A percentile compares a stretch with the other conserved stretches of the same genome.
Conservation (phyloP, 306 rosid genomes). For the Lithocarpus polystachyus region DNA sequence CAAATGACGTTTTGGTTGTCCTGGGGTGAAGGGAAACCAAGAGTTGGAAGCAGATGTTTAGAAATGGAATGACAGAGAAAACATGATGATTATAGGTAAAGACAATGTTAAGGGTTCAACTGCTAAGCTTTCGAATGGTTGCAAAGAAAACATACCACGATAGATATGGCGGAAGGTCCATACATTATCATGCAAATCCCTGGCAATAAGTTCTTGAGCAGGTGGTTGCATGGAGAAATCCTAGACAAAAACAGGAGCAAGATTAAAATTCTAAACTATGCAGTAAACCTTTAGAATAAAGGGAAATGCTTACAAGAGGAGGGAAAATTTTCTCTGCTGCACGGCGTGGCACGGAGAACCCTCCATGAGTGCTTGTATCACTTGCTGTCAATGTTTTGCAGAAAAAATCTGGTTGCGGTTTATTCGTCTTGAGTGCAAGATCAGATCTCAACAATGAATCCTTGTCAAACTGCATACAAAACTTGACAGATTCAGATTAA, state of each 20-base stretch:
- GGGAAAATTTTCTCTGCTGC: slow-evolving; percentile 98
- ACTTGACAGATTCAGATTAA: slow-evolving; percentile 9
- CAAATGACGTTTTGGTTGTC: slow-evolving; percentile 97
- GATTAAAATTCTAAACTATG: slow-evolving; percentile 17
- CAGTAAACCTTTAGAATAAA: background rate
- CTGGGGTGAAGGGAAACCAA: slow-evolving; percentile 33
- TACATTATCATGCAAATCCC: slow-evolving; percentile 77
- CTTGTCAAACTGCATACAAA: slow-evolving; percentile 61
- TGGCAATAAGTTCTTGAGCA: slow-evolving; percentile 89
- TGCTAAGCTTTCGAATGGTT: background rate
- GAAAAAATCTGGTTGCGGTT: slow-evolving; percentile 85
- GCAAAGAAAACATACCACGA: slow-evolving; percentile 52
- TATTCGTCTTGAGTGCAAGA: slow-evolving; percentile 77
- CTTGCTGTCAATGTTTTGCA: slow-evolving; percentile 94
- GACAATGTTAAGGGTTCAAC: background rate
- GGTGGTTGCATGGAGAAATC: slow-evolving; percentile 93
- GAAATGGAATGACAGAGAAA: background rate
- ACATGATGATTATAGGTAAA: background rate
- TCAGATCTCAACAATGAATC: slow-evolving; percentile 86
- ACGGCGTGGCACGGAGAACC: slow-evolving; percentile 97
- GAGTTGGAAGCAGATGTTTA: background rate
- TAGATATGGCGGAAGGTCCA: slow-evolving; percentile 98
- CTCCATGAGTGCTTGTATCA: slow-evolving; percentile 98
- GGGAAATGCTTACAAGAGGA: slow-evolving; percentile 55
- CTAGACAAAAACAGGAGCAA: slow-evolving; percentile 32